Conservation (phyloP, 2,329 filamentous ascomycete species). For the Xylariales sp. region DNA sequence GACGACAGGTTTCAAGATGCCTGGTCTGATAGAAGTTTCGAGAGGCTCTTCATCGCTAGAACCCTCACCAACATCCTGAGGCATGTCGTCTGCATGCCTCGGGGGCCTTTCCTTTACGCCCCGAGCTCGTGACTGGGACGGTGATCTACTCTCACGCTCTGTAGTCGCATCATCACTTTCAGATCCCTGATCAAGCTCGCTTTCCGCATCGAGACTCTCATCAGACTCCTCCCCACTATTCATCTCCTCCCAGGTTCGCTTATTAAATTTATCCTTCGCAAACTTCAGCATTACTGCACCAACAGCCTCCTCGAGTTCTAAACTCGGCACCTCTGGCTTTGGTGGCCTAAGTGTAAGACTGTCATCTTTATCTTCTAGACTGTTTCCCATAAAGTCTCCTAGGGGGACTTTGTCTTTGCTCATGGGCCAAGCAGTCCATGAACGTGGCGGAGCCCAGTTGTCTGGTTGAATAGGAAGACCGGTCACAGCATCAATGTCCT, state of each 20-base stretch:
- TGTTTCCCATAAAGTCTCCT: slow-evolving; percentile 43
- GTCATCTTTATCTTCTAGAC: slow-evolving; percentile 40
- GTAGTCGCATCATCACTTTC: not conserved
- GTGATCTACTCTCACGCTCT: slow-evolving; percentile 3
- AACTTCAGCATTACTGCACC: slow-evolving; percentile 60
- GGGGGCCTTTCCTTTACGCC: too few relatives aligned
- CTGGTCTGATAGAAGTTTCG: slow-evolving; percentile 8
- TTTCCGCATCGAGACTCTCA: slow-evolving; percentile 12
- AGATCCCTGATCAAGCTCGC: slow-evolving; percentile 10
- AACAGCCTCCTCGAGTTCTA: slow-evolving; percentile 65
- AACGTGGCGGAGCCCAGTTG: slow-evolving; percentile 48
- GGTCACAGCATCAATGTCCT: slow-evolving; percentile 24
- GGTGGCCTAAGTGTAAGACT: slow-evolving; percentile 44
- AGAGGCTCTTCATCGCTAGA: not conserved
- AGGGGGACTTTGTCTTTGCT: slow-evolving; percentile 56
- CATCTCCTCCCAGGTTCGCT: slow-evolving; percentile 26
- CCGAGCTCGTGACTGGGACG: slow-evolving; percentile 13
- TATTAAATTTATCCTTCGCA: slow-evolving; percentile 61
- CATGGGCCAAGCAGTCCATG: slow-evolving; percentile 87
- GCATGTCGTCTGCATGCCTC: too few relatives aligned
- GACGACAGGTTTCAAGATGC: slow-evolving; percentile 45
- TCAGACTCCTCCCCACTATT: slow-evolving; percentile 8
- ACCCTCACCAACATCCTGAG: too few relatives aligned
- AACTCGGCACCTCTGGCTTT: slow-evolving; percentile 46
- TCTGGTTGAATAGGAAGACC: slow-evolving; percentile 17